Conservation (phyloP, 306 rosid species). For the Geum urbanum region DNA sequence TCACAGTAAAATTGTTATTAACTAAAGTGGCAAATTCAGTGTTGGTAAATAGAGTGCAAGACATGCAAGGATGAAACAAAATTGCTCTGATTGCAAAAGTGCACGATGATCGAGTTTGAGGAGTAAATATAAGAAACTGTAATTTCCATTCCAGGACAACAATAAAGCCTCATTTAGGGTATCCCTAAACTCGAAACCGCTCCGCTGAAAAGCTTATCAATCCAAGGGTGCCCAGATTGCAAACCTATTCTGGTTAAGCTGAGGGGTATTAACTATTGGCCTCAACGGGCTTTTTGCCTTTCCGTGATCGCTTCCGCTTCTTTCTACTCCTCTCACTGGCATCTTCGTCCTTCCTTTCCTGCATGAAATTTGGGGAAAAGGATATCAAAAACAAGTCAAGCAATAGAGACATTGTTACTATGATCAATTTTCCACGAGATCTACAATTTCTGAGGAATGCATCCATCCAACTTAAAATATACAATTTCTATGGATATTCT, state of each 20-base stretch:
- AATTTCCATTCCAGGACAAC: too few relatives aligned
- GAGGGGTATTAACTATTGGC: not conserved
- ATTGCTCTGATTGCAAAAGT: not conserved
- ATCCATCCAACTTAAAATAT: not conserved
- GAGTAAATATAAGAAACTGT: too few relatives aligned
- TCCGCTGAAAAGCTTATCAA: too few relatives aligned
- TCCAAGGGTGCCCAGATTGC: not conserved
- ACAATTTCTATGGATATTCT: not conserved
- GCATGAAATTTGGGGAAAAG: constrained; percentile 15
- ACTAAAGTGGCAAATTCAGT: too few relatives aligned
- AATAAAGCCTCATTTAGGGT: too few relatives aligned
- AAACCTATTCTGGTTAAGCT: not conserved
- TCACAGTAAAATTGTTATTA: too few relatives aligned
- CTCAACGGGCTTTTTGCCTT: constrained; percentile 13
- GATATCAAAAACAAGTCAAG: constrained; percentile 6
- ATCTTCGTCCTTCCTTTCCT: constrained; percentile 29
- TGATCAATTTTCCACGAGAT: not conserved
- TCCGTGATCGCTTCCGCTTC: constrained; percentile 33
- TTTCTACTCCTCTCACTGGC: constrained; percentile 20
- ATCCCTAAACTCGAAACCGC: too few relatives aligned
- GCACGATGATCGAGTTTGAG: too few relatives aligned
- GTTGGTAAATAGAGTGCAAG: not conserved
- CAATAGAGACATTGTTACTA: not conserved
- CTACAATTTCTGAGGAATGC: not conserved
- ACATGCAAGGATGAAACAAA: constrained; percentile 1